Evolutionary conservation across 805 yeast genomes (phyloP), one percentile per base, ranked within the genome.

Genomic region (Huiozyma sinensis): DNA sequence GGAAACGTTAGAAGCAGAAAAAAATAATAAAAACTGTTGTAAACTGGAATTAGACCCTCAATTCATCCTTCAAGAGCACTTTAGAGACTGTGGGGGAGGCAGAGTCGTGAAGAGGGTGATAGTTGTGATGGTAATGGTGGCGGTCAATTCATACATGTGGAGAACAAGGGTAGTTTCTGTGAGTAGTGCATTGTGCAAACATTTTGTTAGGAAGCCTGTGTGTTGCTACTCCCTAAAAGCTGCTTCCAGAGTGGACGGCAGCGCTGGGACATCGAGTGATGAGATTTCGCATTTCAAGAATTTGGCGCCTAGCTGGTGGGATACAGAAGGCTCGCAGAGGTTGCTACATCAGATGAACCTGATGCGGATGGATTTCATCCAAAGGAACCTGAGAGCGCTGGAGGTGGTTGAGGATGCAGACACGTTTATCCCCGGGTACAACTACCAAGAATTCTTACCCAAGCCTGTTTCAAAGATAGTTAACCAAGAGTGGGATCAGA

Each of bases 271-370:
- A 7, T 54, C 64, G 3, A 66, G 65, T 6, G 77, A 79, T 6
- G 97, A 90, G 58, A 70, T 81, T 61, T 64, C 73, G 7, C 97
- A 92, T 63, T 92, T 92, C 64, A 79, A 84, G 53, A 76, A 81
- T 32, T 69, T 92, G 38, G 98, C 99, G 1, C 70, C 82, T n/a
- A 65, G 86, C n/a, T 92, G 99, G 99, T 92, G 99, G 98, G 95
- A 92, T 54, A 79, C 84, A 10, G 66, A 79, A 50, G 98, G 98
- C 0, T 83, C 97, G 1, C 97, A 92, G 60, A 69, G 98, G 35
- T 85, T 92, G 44, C 72, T 92, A 37, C 97, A 92, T 65, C 84
- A 88, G 65, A 90, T 92, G 98, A 92, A 92, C 60, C 68, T 86
- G 41, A 69, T 86, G 43, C 69, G 98, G 50, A 74, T 90, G 83